Base-by-base conservation (phyloP, 2,329 filamentous ascomycete species). In the Eutypella sp. region DNA sequence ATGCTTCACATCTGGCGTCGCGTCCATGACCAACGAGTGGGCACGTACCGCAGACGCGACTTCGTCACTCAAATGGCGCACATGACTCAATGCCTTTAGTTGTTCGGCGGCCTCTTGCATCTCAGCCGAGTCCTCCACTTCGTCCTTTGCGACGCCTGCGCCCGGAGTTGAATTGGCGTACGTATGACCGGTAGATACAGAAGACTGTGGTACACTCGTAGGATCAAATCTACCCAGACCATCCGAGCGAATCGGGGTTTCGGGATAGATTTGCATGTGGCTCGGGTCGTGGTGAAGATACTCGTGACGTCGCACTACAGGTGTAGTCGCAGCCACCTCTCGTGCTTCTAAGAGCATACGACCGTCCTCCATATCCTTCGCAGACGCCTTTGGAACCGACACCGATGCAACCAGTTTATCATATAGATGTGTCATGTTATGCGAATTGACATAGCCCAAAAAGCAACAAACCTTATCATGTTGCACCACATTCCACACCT, bases 91-190 rank as follows among this genome's bases (percentile, higher is more conserved):
- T 2, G 81, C 81, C 56, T 84, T 84, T 5, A 85, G 69, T 60
- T 84, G 81, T 57, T 84, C 81, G 4, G 81, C 81, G 18, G 81
- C 81, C 61, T 84, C 79, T 54, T 84, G 79, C 79, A 85, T 84
- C 64, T 85, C 81, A 8, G 77, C 80, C n/a, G 81, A 81, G 46
- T 84, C 81, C 56, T 83, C 80, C 4, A 72, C 75, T 27, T 78
- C 72, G 23, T 75, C 64, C 47, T 75, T 60, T 2, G 65, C 63
- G 13, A 62, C 54, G 38, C 50, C 52, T 2, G 62, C 68, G 2
- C 47, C 52, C 3, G 62, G 56, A 9, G 56, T 59, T 9, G 55
- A 52, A 23, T 48, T 57, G 15, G 55, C 25, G 49, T 60, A 63
- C 19, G 56, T 37, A 2, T 54, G 37, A 22, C 29, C 50, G 9